phyloP scores from a whole-genome alignment of 1,284 basidiomycete species.

The Porogramme epimiltina region DNA sequence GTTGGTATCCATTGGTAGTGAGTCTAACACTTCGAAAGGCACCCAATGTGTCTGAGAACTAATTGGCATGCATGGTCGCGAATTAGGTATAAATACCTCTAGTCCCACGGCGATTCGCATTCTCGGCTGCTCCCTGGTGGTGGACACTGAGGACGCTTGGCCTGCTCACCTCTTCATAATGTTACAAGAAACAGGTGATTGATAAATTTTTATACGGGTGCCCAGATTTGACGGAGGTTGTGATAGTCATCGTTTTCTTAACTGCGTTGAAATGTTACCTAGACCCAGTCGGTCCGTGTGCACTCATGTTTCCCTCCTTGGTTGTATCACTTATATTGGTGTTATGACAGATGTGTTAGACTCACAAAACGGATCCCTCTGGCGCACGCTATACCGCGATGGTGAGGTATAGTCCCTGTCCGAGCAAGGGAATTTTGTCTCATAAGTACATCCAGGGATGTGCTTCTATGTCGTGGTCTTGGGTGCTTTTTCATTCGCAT shows the following conservation, averaged over 20 bases:
- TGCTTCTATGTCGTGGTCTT: slow-evolving; percentile 1
- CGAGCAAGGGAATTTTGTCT: too few relatives aligned
- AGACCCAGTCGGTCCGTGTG: background rate
- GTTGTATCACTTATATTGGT: background rate
- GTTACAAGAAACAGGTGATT: background rate
- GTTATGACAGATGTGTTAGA: background rate
- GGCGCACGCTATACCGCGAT: background rate
- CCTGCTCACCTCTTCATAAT: background rate
- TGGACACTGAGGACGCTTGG: background rate
- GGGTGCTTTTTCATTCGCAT: background rate
- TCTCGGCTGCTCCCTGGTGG: too few relatives aligned
- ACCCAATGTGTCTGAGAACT: too few relatives aligned
- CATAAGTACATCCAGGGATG: too few relatives aligned
- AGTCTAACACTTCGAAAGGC: too few relatives aligned
- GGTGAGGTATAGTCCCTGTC: too few relatives aligned
- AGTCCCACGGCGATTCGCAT: too few relatives aligned
- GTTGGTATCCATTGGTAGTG: too few relatives aligned
- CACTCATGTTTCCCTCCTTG: background rate
- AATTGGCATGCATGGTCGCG: too few relatives aligned
- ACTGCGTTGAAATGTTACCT: background rate
- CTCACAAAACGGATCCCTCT: background rate
- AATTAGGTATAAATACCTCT: too few relatives aligned
- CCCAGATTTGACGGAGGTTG: background rate
- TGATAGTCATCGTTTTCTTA: background rate
- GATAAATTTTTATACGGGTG: too few relatives aligned